Evolutionary conservation across 306 rosid species (phyloP).

Genomic region (Cucurbita pepo): DNA sequence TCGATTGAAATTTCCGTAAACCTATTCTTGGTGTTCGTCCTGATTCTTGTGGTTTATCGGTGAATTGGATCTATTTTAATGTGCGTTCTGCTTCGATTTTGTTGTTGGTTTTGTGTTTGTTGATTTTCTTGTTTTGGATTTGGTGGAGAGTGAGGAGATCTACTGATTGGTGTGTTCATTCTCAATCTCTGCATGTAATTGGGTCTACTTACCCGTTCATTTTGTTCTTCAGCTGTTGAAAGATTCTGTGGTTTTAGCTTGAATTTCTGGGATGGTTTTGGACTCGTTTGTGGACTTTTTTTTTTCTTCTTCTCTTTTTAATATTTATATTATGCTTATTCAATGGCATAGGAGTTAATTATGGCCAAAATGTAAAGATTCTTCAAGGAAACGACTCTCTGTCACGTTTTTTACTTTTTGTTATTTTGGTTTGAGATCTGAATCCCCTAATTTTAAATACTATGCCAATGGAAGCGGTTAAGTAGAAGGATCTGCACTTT

Average conservation of each 20-base stretch:
- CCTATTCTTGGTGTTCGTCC: background rate
- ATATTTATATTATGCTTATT: background rate
- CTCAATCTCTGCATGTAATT: background rate
- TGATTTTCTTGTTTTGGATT: background rate
- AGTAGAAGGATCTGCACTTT: background rate
- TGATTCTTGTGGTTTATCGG: background rate
- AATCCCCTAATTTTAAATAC: background rate
- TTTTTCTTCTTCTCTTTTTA: background rate
- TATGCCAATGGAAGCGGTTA: background rate
- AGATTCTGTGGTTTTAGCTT: background rate
- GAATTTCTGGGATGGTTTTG: background rate
- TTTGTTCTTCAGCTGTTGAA: background rate
- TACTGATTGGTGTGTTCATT: background rate
- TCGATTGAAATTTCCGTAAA: background rate
- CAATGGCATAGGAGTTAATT: background rate
- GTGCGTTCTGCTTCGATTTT: background rate
- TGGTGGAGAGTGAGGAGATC: background rate
- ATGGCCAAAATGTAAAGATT: background rate
- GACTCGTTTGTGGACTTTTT: background rate
- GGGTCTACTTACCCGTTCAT: background rate
- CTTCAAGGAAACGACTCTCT: background rate
- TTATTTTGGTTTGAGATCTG: background rate
- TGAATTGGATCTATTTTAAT: background rate
- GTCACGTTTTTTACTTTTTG: background rate
- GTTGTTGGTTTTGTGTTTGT: background rate